Evolutionary conservation across 495 filamentous ascomycete species (phyloP).

Genomic region (Penicillium paradoxum): DNA sequence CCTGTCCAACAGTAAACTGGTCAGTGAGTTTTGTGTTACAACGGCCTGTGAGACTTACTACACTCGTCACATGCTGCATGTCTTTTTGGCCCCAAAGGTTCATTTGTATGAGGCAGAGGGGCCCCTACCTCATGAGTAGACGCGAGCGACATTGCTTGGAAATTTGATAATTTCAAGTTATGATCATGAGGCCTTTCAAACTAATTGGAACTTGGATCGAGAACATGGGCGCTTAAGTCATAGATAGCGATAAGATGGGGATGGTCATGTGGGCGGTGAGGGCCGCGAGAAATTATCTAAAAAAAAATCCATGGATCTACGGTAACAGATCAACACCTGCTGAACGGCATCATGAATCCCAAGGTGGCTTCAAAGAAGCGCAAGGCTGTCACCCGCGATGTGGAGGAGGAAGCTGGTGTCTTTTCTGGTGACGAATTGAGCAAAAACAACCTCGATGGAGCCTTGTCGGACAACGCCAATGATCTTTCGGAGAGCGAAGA

Average conservation of each 20-base stretch:
- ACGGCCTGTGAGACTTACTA: constrained; percentile 21
- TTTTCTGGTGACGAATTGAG: constrained; percentile 64
- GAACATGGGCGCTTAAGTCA: constrained; percentile 8
- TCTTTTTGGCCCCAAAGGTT: constrained; percentile 22
- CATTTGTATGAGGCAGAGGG: not conserved
- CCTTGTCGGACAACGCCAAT: constrained; percentile 58
- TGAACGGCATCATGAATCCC: constrained; percentile 31
- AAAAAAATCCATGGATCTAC: constrained; percentile 30
- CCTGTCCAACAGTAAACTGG: constrained; percentile 21
- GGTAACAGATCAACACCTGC: constrained; percentile 4
- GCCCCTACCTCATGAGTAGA: not conserved
- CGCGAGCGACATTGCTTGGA: not conserved
- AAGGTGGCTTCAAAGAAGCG: constrained; percentile 49
- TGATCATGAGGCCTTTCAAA: not conserved
- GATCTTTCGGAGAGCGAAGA: constrained; percentile 40
- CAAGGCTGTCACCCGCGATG: constrained; percentile 53
- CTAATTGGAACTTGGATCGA: not conserved
- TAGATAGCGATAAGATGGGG: constrained; percentile 26
- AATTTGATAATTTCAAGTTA: not conserved
- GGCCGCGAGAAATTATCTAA: constrained; percentile 24
- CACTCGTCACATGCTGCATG: constrained; percentile 44
- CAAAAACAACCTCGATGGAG: constrained; percentile 57
- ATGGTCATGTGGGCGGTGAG: constrained; percentile 47
- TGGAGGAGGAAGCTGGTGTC: constrained; percentile 46
- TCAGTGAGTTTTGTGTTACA: constrained; percentile 15